These are phyloP conservation scores for Chaetomium tenue DNA, from an alignment of 495 filamentous ascomycete genomes.

Conservation along the genomic window DNA sequence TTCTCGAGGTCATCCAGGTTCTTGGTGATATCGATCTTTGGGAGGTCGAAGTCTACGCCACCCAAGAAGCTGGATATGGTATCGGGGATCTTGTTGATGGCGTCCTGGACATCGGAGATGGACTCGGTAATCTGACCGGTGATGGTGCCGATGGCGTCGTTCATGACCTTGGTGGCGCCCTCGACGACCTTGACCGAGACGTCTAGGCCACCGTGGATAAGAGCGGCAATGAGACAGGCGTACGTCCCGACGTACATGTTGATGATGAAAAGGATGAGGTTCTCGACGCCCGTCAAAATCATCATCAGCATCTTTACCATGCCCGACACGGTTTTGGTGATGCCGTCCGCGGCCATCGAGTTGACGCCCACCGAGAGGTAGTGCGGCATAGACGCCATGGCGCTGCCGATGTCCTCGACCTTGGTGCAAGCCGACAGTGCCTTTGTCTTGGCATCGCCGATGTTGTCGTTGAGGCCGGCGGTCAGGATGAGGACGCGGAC, in stretches of 20 bases:
- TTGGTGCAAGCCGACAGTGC: conserved; percentile 83
- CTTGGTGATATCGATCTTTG: conserved; percentile 56
- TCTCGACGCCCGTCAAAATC: conserved; percentile 77
- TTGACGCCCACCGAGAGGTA: conserved; percentile 89
- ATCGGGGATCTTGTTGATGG: conserved; percentile 57
- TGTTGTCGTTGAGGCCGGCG: conserved; percentile 63
- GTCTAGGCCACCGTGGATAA: conserved; percentile 71
- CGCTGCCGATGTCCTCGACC: conserved; percentile 91
- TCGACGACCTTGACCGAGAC: conserved; percentile 65
- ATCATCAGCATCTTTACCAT: conserved; percentile 73
- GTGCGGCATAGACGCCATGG: conserved; percentile 96
- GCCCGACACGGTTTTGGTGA: conserved; percentile 73
- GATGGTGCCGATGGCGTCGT: conserved; percentile 65
- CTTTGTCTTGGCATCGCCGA: conserved; percentile 71
- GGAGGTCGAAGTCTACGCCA: conserved; percentile 37
- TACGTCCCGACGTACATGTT: conserved; percentile 87
- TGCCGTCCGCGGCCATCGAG: conserved; percentile 69
- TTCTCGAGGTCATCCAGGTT: conserved; percentile 63
- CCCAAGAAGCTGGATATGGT: conserved; percentile 38
- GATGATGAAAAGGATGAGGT: conserved; percentile 84
- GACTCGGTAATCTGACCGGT: conserved; percentile 59
- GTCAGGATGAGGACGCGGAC: conserved; percentile 75
- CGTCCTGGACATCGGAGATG: conserved; percentile 56
- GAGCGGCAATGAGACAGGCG: conserved; percentile 78
- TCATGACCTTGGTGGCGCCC: conserved; percentile 69